These are phyloP conservation scores for Porphyrellus cyaneotinctus DNA, from an alignment of 768 basidiomycete species.

Conservation along the genomic window DNA sequence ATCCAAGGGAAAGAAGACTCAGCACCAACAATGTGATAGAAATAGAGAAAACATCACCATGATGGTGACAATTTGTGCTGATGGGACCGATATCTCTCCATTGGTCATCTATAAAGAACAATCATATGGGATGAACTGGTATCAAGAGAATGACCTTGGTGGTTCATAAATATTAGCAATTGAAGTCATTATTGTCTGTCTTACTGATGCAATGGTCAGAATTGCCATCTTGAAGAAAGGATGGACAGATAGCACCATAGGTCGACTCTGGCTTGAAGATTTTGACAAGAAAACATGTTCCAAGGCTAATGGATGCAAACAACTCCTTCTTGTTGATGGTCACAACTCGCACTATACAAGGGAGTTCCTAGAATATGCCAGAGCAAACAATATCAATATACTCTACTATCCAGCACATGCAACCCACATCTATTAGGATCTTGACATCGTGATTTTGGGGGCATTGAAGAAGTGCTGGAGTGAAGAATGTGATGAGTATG, in stretches of 20 bases:
- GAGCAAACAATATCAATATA: constrained; percentile 18
- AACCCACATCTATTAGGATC: constrained; percentile 1
- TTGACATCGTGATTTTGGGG: no score
- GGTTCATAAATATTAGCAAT: constrained; percentile 22
- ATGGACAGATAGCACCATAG: constrained; percentile 30
- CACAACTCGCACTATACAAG: no score
- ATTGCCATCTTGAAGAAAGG: constrained; percentile 19
- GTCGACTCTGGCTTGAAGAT: constrained; percentile 25
- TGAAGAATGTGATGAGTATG: no score
- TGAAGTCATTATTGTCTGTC: no score
- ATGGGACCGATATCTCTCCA: constrained; percentile 36
- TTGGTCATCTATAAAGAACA: constrained; percentile 30
- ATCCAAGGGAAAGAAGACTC: background rate
- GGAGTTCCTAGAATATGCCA: no score
- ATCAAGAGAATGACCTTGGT: constrained; percentile 16
- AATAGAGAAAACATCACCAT: constrained; percentile 25
- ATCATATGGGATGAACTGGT: constrained; percentile 22
- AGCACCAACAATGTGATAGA: constrained; percentile 21
- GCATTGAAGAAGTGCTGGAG: no score
- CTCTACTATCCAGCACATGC: constrained; percentile 38
- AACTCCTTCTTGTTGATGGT: no score
- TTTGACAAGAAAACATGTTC: constrained; percentile 30
- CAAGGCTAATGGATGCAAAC: constrained; percentile 27
- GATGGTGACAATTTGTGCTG: constrained; percentile 40
- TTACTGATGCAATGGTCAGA: background rate